phyloP scores from a whole-genome alignment of 225 moss, liverwort and hornwort genomes.

The Antitrichia curtipendula region DNA sequence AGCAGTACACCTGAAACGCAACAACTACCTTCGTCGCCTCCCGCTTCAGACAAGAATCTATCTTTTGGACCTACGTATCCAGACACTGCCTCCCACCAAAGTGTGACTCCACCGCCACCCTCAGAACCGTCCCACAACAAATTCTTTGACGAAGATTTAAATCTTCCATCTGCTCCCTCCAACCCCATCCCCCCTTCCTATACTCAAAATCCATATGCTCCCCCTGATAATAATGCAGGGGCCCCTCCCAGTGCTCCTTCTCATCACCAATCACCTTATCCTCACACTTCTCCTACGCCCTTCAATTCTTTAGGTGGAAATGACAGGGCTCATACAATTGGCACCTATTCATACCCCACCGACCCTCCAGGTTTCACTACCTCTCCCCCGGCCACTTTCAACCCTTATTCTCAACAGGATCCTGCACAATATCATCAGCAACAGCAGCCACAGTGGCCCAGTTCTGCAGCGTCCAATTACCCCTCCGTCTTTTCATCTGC shows the following conservation, averaged over 20 bases:
- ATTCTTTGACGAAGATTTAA: constrained; percentile 55
- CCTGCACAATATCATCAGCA: constrained; percentile 31
- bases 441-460: constrained; percentile 33
- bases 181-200: constrained; percentile 59
- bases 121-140: constrained; percentile 15
- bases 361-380: constrained; percentile 34
- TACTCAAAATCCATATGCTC: constrained; percentile 32
- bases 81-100: constrained; percentile 29
- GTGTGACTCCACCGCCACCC: constrained; percentile 21
- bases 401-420: constrained; percentile 36
- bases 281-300: constrained; percentile 2
- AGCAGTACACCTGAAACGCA: constrained; percentile 15
- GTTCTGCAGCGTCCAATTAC: constrained; percentile 8
- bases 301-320: constrained; percentile 30
- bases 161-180: constrained; percentile 74
- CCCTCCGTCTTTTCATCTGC: constrained; percentile 25
- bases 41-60: not conserved
- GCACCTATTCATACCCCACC: constrained; percentile 34
- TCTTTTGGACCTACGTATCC: constrained; percentile 10
- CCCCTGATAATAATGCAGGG: constrained; percentile 16
- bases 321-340: constrained; percentile 7
- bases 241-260: constrained; percentile 30
- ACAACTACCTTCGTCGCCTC: constrained; percentile 12
- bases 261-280: constrained; percentile 29
- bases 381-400: constrained; percentile 15